phyloP scores from a whole-genome alignment of 345 rosid species.

The Euphorbia peplus region DNA sequence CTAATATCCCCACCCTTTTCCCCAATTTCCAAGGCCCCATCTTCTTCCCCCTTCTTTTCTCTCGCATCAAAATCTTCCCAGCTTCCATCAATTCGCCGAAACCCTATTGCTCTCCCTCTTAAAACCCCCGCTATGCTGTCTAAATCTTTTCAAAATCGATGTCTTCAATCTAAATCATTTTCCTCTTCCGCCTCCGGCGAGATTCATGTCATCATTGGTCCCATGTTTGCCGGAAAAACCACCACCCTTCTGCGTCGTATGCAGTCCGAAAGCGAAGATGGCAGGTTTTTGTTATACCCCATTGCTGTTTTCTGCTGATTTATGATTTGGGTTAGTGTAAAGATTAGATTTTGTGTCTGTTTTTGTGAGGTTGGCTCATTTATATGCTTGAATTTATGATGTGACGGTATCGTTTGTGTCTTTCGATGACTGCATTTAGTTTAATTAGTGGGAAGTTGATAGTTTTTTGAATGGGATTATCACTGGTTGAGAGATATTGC shows the following conservation, averaged over 20 bases:
- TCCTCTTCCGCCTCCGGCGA: slow-evolving; percentile 40
- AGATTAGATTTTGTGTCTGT: background rate
- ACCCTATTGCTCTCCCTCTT: slow-evolving; percentile 16
- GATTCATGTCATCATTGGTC: slow-evolving; percentile 75
- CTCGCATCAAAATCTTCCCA: slow-evolving; percentile 27
- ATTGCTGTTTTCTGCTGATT: background rate
- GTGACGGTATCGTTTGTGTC: background rate
- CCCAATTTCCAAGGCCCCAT: slow-evolving; percentile 22
- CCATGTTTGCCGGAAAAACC: slow-evolving; percentile 75
- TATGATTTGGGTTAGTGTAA: background rate
- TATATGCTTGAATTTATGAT: too few species aligned
- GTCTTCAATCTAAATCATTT: slow-evolving; percentile 28
- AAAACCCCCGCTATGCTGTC: slow-evolving; percentile 26
- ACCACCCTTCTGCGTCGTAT: slow-evolving; percentile 67
- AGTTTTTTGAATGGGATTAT: slow-evolving; percentile 4
- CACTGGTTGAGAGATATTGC: slow-evolving; percentile 29
- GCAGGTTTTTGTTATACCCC: slow-evolving; percentile 49
- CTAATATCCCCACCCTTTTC: slow-evolving; percentile 35
- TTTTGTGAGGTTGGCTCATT: background rate
- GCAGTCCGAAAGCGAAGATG: slow-evolving; percentile 44
- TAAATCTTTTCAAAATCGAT: slow-evolving; percentile 14
- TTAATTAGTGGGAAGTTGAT: background rate
- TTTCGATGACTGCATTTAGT: background rate
- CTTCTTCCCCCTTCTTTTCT: slow-evolving; percentile 21
- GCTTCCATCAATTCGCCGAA: slow-evolving; percentile 6